Base-by-base conservation (phyloP, 1,284 basidiomycete species). In the Exobasidium cylindrosporum region DNA sequence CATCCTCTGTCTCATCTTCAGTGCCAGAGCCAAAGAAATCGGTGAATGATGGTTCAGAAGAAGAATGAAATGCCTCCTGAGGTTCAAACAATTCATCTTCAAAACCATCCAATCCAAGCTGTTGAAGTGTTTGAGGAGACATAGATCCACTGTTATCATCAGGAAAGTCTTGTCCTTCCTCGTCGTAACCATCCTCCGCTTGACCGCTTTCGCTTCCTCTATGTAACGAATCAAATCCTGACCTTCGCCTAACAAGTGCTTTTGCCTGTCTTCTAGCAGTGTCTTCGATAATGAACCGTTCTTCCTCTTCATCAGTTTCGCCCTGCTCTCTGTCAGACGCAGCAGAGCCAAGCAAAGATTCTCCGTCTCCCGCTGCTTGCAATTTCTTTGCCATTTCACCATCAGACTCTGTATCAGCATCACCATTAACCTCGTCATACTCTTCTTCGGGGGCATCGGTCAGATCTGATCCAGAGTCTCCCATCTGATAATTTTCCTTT, bases 41-140 rank as follows among this genome's bases (percentile, higher is more conserved):
- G 46, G 75, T 75, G 53, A 79, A 79, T 14, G 72, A 74, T 6
- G 77, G 77, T 57, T 79, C 77, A 3, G 77, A 77, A 2, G 73
- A 73, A 13, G 74, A 73, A 23, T 69, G 66, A 66, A 79, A 79
- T 4, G 69, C 76, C 26, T 73, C 71, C 49, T 77, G 75, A 49
- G 72, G 66, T 52, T 74, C 71, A 50, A 79, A 75, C 21, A 77
- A 66, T 55, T 78, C 75, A 29, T 77, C 73, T 24, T 68, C 68
- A 49, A 73, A 62, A 43, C 60, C 65, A 28, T 68, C 62, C 14
- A 75, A 32, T 21, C 73, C 73, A 44, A 69, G 67, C 63, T 70
- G 67, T 56, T 68, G 67, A 23, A 73, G 62, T 1, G 72, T 70
- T 31, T 71, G 63, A 21, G 72, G 72, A 5, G 71, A 73, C 56